A percentile compares a stretch with the other conserved stretches of the same genome.
phyloP scores from a whole-genome alignment of 1,139 yeast species.

The Lodderomyces theae region DNA sequence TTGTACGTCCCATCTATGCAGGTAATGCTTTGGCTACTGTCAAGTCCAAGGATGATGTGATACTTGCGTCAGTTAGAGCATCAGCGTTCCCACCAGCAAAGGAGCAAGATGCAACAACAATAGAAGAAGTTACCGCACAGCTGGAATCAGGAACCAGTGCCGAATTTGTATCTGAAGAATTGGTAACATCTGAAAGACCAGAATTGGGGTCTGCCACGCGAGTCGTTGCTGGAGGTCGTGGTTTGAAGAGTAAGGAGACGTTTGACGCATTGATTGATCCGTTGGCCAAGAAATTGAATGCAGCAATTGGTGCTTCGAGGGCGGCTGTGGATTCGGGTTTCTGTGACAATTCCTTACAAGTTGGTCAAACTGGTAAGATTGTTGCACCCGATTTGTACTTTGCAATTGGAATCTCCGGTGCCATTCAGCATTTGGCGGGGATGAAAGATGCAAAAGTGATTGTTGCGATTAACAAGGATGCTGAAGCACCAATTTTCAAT shows the following conservation, averaged over 20 bases:
- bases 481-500: constrained; percentile 90
- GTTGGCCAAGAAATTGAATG: constrained; percentile 77
- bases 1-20: constrained; percentile 92
- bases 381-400: constrained; percentile 94
- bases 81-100: constrained; percentile 75
- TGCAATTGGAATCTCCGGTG: constrained; percentile 95
- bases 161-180: constrained; percentile 68
- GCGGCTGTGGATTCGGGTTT: constrained; percentile 97
- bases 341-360: constrained; percentile 96
- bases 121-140: constrained; percentile 48
- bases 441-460: constrained; percentile 95
- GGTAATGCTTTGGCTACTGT: constrained; percentile 92
- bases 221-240: constrained; percentile 93
- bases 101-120: constrained; percentile 37
- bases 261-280: constrained; percentile 79
- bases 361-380: constrained; percentile 97
- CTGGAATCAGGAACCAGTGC: constrained; percentile 34
- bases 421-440: constrained; percentile 97
- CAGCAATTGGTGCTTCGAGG: constrained; percentile 97
- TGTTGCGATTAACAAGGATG: constrained; percentile 92
- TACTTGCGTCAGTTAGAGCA: constrained; percentile 74
- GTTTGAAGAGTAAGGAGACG: constrained; percentile 83
- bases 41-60: constrained; percentile 60
- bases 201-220: constrained; percentile 79
- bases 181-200: constrained; percentile 81